A percentile compares a stretch with the other conserved stretches of the same genome.
Evolutionary conservation across 73 alveolate genomes (phyloP).

Genomic region (Durusdinium trenchii): DNA sequence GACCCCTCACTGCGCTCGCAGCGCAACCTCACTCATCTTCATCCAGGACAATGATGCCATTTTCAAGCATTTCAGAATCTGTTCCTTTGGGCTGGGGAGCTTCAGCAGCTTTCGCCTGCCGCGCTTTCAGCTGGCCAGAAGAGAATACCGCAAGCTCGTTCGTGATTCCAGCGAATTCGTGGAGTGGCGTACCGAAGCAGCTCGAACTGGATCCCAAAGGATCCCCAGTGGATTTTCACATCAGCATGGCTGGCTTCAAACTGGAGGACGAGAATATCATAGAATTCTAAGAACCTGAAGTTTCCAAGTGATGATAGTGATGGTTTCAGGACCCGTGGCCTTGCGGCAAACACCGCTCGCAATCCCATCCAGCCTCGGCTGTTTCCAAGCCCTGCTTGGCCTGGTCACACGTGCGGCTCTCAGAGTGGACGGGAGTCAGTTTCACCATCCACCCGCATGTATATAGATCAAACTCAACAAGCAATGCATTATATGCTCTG

Average conservation of each 20-base stretch:
- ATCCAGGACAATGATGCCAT: conserved; percentile 88
- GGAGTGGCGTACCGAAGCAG: too few relatives aligned
- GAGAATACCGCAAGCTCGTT: neutral
- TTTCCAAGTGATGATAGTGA: neutral
- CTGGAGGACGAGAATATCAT: neutral
- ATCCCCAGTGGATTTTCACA: neutral
- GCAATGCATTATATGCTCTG: too few relatives aligned
- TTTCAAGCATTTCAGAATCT: conserved; percentile 8
- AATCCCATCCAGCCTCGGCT: neutral
- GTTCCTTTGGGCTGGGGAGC: neutral
- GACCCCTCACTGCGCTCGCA: too few relatives aligned
- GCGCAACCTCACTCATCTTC: conserved; percentile 74
- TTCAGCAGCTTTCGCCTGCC: neutral
- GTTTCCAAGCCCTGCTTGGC: conserved; percentile 31
- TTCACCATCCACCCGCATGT: too few relatives aligned
- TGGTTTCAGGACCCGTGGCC: neutral
- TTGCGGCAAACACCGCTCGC: neutral
- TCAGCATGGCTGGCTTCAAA: neutral
- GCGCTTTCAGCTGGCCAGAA: too few relatives aligned
- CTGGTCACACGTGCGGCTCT: too few relatives aligned
- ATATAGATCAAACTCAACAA: too few relatives aligned
- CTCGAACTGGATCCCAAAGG: neutral
- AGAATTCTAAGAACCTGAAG: neutral
- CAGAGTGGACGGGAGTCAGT: too few relatives aligned
- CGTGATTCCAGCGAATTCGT: too few relatives aligned